phyloP scores from a whole-genome alignment of 352 stramenopile species.

The Peronospora belbahrii region DNA sequence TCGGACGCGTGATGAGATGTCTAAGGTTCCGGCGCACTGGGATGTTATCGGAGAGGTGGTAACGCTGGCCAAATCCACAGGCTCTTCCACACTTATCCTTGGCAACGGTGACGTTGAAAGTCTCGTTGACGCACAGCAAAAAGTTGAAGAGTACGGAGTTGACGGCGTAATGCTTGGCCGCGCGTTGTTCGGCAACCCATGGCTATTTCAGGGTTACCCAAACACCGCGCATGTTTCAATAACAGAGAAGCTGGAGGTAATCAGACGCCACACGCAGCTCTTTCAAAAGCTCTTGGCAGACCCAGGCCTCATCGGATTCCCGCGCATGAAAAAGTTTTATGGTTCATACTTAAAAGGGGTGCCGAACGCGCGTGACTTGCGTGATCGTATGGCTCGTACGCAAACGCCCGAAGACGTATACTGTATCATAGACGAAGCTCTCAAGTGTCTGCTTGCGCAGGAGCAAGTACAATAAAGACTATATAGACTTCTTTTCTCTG shows the following conservation, averaged over 20 bases:
- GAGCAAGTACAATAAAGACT: constrained; percentile 10
- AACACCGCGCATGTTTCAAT: constrained; percentile 47
- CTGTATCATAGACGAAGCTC: constrained; percentile 42
- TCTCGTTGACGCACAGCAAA: constrained; percentile 53
- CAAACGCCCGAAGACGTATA: constrained; percentile 49
- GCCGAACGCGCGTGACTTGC: constrained; percentile 58
- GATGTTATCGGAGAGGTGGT: constrained; percentile 73
- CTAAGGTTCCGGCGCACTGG: constrained; percentile 72
- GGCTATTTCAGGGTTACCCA: constrained; percentile 62
- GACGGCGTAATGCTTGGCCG: constrained; percentile 77
- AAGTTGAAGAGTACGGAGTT: constrained; percentile 58
- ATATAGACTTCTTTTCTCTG: no score
- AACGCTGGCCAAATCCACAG: constrained; percentile 36
- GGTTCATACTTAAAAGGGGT: constrained; percentile 65
- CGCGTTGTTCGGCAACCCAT: constrained; percentile 72
- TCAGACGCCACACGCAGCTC: constrained; percentile 58
- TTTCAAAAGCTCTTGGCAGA: constrained; percentile 51
- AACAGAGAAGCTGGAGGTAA: constrained; percentile 47
- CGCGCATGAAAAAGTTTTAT: constrained; percentile 79
- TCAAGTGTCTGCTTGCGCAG: constrained; percentile 24
- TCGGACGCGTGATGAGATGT: constrained; percentile 77
- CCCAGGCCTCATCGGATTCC: constrained; percentile 45
- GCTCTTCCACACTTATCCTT: constrained; percentile 58
- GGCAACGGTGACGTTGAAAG: constrained; percentile 72
- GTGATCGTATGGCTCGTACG: constrained; percentile 43